phyloP scores from a whole-genome alignment of 768 basidiomycete species.

The Phallus indusiatus region DNA sequence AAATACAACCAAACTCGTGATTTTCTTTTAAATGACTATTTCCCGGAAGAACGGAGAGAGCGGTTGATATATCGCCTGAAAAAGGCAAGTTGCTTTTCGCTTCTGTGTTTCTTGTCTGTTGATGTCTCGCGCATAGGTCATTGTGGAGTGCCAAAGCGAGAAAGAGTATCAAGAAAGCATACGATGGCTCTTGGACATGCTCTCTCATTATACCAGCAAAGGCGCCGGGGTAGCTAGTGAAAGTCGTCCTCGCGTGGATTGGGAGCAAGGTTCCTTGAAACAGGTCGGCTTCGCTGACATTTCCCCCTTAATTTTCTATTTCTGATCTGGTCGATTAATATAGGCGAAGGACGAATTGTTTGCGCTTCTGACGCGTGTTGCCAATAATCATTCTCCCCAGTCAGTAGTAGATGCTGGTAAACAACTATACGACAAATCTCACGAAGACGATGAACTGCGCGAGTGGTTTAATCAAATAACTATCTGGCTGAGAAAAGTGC shows the following conservation, averaged over 20 bases:
- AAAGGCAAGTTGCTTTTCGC: constrained; percentile 44
- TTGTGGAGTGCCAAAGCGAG: constrained; percentile 90
- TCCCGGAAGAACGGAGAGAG: constrained; percentile 84
- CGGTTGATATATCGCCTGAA: constrained; percentile 91
- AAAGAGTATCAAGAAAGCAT: constrained; percentile 79
- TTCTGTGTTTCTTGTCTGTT: not conserved
- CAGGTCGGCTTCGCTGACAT: not conserved
- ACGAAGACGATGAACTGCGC: constrained; percentile 63
- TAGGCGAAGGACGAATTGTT: constrained; percentile 56
- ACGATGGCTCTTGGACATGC: constrained; percentile 56
- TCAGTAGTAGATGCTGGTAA: constrained; percentile 61
- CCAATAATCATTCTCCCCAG: constrained; percentile 60
- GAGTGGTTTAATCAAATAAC: constrained; percentile 63
- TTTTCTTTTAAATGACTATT: constrained; percentile 73
- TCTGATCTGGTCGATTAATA: constrained; percentile 47
- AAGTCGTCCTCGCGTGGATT: constrained; percentile 19
- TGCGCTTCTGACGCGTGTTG: constrained; percentile 85
- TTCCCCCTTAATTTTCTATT: constrained; percentile 10
- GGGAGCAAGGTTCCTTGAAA: not conserved
- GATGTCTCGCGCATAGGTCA: constrained; percentile 36
- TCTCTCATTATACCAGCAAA: constrained; percentile 54
- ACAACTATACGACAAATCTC: constrained; percentile 63
- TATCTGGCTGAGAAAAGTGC: constrained; percentile 54
- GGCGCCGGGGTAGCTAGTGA: constrained; percentile 32
- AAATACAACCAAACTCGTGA: constrained; percentile 50